Conservation (phyloP, 176 grass and related monocot species). For the Olyra latifolia region DNA sequence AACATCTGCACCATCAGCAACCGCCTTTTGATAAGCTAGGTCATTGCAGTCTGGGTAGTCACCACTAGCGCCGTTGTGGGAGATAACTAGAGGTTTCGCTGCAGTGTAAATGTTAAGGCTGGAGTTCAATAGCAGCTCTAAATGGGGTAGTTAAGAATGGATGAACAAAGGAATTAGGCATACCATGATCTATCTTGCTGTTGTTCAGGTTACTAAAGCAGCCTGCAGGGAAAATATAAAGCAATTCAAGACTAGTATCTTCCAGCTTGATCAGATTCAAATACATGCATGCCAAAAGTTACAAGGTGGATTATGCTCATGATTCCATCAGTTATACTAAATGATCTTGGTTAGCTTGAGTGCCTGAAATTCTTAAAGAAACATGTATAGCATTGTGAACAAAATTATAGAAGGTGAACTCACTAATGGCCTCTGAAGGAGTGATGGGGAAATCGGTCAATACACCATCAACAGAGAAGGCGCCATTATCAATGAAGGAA, state of each 20-base stretch:
- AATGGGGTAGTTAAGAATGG: background rate
- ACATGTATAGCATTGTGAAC: constrained; percentile 2
- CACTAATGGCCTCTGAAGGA: constrained; percentile 62
- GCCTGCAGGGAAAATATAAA: constrained; percentile 45
- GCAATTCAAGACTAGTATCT: constrained; percentile 5
- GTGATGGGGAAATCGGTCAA: constrained; percentile 86
- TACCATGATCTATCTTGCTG: constrained; percentile 73
- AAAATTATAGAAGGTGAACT: constrained; percentile 28
- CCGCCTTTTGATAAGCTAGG: constrained; percentile 80
- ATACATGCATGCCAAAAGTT: constrained; percentile 3
- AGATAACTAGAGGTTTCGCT: constrained; percentile 69
- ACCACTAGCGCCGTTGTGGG: constrained; percentile 89
- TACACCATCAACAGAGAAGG: constrained; percentile 81
- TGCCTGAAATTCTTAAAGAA: background rate
- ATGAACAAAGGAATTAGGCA: background rate
- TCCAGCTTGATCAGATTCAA: background rate
- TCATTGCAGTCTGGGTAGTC: constrained; percentile 86
- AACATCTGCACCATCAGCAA: constrained; percentile 68
- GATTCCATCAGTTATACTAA: background rate
- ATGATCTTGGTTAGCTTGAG: background rate
- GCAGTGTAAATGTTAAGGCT: constrained; percentile 24
- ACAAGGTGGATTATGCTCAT: background rate
- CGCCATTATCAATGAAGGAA: constrained; percentile 62
- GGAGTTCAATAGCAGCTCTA: constrained; percentile 35
- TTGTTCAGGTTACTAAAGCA: constrained; percentile 71